Percentiles rank a stretch among this genome's conserved stretches.
Evolutionary conservation across 768 basidiomycete species (phyloP).

Genomic region (Xanthoconium purpureum): DNA sequence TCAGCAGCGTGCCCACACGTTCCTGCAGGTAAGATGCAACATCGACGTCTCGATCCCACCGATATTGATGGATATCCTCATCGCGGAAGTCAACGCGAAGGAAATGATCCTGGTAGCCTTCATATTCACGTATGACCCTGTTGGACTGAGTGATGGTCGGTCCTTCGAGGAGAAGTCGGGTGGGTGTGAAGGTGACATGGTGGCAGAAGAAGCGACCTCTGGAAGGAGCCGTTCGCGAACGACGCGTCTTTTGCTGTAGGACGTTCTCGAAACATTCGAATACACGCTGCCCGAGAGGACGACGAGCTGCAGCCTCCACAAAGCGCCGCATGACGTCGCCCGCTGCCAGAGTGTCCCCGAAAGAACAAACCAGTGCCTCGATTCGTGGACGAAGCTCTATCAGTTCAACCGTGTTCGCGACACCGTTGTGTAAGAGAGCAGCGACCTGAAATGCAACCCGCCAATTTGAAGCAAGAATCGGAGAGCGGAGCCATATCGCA

Average conservation of each 20-base stretch:
- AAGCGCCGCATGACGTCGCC: constrained; percentile 55
- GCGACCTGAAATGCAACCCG: constrained; percentile 75
- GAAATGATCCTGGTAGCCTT: constrained; percentile 61
- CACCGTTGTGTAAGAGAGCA: constrained; percentile 58
- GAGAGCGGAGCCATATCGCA: constrained; percentile 39
- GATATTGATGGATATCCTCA: constrained; percentile 72
- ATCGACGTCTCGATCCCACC: constrained; percentile 68
- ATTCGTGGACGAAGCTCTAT: constrained; percentile 43
- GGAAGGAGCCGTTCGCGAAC: constrained; percentile 24
- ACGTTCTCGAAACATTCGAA: constrained; percentile 46
- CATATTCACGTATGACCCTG: constrained; percentile 69
- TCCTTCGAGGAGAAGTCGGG: constrained; percentile 70
- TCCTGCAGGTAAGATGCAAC: constrained; percentile 51
- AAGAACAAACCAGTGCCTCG: constrained; percentile 35
- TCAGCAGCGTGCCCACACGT: constrained; percentile 57
- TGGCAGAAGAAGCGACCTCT: constrained; percentile 56
- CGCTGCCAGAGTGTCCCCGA: constrained; percentile 20
- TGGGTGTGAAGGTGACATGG: constrained; percentile 76
- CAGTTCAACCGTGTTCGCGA: constrained; percentile 63
- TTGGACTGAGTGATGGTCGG: constrained; percentile 78
- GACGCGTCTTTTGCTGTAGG: constrained; percentile 13
- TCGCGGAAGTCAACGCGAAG: constrained; percentile 83
- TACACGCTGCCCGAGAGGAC: constrained; percentile 42
- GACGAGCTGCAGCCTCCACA: constrained; percentile 44
- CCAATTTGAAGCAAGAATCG: constrained; percentile 46